Evolutionary conservation across 805 yeast species (phyloP), one percentile per base, ranked within the genome.

Genomic region (Starmerella lactis-condensi): DNA sequence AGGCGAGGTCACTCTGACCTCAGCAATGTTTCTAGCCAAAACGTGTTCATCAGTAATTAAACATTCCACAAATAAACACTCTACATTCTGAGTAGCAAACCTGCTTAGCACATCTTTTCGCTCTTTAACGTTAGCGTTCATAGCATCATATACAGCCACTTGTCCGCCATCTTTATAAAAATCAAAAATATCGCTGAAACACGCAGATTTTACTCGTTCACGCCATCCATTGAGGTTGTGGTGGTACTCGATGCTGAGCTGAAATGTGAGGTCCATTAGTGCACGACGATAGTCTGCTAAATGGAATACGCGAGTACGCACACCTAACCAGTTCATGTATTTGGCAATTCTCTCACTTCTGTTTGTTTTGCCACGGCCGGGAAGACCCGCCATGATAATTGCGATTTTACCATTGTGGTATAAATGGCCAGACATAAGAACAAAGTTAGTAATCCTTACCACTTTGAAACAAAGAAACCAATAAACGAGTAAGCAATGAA

Each of bases 371-470:
- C 96, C 95, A 29, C 96, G 65, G 1, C 94, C 96, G 2, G 98
- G 96, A 37, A 83, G 61, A 0, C 98, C 98, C 4, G 78, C 85
- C 42, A 89, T 63, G 4, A 76, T 79, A 32, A 89, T 75, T 44
- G 92, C 70, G 26, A 89, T 71, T 45, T 79, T 77, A 3, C 98
- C 98, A 4, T 98, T 96, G 47, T 89, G 96, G 57, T 79, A 89
- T 45, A 89, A 61, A 40, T 81, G 67, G 0, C 98, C 98, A 0
- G 83, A 70, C 35, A 81, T 93, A 0, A 96, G n/a, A n/a, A n/a
- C n/a, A n/a, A n/a, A n/a, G n/a, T n/a, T 85, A 9, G 91, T n/a
- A n/a, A n/a, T n/a, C n/a, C n/a, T n/a, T n/a, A n/a, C n/a, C n/a
- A n/a, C n/a, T n/a, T n/a, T n/a, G n/a, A n/a, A n/a, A n/a, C n/a